A percentile compares a stretch with the other conserved stretches of the same genome.
phyloP scores from a whole-genome alignment of 306 rosid species.

The Clitoria ternatea region DNA sequence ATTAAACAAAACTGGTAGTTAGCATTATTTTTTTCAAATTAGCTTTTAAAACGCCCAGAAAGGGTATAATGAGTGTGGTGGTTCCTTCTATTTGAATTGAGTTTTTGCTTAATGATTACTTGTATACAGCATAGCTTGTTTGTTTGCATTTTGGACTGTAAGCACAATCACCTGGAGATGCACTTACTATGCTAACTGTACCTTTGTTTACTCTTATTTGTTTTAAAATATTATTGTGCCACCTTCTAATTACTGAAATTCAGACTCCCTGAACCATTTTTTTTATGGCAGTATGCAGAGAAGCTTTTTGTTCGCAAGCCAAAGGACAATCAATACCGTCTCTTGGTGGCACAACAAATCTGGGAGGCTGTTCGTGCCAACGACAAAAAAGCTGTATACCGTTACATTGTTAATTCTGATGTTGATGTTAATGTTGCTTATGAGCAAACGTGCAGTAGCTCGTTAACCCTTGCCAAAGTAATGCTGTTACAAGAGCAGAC shows the following conservation, averaged over 20 bases:
- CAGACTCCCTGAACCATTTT: slow-evolving; percentile 15
- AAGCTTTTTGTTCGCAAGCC: slow-evolving; percentile 81
- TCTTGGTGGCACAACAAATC: slow-evolving; percentile 73
- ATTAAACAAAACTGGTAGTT: no score
- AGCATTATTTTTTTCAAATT: no score
- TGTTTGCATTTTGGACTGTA: slow-evolving; percentile 8
- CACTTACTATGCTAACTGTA: neutral
- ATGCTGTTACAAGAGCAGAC: slow-evolving; percentile 84
- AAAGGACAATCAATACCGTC: slow-evolving; percentile 69
- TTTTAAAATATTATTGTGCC: neutral
- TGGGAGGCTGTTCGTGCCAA: slow-evolving; percentile 89
- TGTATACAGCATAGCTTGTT: neutral
- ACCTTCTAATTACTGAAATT: slow-evolving; percentile 1
- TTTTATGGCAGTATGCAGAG: slow-evolving; percentile 81
- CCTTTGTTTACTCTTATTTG: neutral
- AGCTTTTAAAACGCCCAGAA: neutral
- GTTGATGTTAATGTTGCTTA: slow-evolving; percentile 70
- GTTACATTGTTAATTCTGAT: slow-evolving; percentile 80
- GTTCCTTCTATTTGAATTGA: neutral
- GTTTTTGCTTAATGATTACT: neutral
- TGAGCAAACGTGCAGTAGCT: slow-evolving; percentile 60
- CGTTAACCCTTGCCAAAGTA: slow-evolving; percentile 87
- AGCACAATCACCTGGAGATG: slow-evolving; percentile 4
- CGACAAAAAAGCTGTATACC: slow-evolving; percentile 95
- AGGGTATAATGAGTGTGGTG: neutral